Conservation (phyloP, 2,329 filamentous ascomycete species). For the Hypoxylon sp. region DNA sequence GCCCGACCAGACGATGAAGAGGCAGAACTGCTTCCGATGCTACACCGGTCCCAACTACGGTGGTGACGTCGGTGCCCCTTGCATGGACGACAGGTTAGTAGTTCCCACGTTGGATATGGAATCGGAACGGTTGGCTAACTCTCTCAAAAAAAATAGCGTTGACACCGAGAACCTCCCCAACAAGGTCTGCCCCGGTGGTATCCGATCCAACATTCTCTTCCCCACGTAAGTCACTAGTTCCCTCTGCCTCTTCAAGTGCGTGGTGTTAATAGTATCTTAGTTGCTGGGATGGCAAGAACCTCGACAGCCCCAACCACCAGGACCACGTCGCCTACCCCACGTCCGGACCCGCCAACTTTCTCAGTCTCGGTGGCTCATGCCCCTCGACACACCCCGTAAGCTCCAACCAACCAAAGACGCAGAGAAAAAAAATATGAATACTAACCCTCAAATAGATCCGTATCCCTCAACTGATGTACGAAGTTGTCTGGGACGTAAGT, state of each 20-base stretch:
- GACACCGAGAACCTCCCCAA: conserved; percentile 52
- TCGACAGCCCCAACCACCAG: conserved; percentile 58
- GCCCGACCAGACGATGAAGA: conserved; percentile 44
- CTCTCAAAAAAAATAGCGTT: conserved; percentile 42
- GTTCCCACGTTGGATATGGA: too few relatives aligned
- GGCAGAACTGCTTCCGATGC: conserved; percentile 55
- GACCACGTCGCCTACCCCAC: conserved; percentile 61
- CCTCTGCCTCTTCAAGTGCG: conserved; percentile 52
- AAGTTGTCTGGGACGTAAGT: conserved; percentile 58
- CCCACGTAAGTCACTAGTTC: conserved; percentile 63
- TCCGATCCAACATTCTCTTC: conserved; percentile 57
- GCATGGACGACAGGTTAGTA: conserved; percentile 57
- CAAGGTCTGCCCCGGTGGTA: conserved; percentile 53
- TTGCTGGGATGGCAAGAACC: conserved; percentile 64
- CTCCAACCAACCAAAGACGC: too few relatives aligned
- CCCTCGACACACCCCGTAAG: conserved; percentile 44
- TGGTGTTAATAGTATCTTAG: conserved; percentile 51
- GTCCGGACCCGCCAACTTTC: conserved; percentile 53
- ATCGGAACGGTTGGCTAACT: too few relatives aligned
- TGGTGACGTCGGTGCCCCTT: conserved; percentile 54
- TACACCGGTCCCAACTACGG: conserved; percentile 56
- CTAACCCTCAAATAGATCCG: conserved; percentile 44
- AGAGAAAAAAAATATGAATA: conserved; percentile 38
- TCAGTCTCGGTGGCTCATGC: conserved; percentile 49
- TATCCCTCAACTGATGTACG: conserved; percentile 58